phyloP scores from a whole-genome alignment of 2,329 filamentous ascomycete species.

The Botrytis fragariae region DNA sequence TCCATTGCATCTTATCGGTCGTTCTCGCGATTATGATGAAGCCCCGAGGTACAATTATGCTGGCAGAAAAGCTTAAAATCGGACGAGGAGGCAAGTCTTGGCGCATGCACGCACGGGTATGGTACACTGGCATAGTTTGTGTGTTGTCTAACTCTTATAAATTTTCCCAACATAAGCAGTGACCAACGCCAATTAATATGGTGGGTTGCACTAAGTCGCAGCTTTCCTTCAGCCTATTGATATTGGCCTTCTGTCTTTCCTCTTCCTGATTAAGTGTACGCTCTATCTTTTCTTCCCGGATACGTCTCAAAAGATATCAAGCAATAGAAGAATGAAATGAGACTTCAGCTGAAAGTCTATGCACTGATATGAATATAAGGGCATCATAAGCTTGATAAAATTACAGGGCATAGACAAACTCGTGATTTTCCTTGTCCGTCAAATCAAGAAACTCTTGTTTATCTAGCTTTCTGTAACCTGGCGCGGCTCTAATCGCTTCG shows the following conservation, averaged over 20 bases:
- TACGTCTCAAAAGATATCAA: no score
- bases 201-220: neutral
- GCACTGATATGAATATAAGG: neutral
- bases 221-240: neutral
- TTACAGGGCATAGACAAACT: conserved; percentile 38
- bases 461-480: conserved; percentile 34
- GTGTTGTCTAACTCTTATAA: neutral
- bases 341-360: neutral
- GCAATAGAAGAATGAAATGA: neutral
- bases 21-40: neutral
- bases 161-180: neutral
- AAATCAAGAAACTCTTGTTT: conserved; percentile 38
- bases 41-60: neutral
- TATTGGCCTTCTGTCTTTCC: neutral
- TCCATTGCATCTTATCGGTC: neutral
- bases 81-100: neutral
- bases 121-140: neutral
- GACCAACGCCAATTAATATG: neutral
- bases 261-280: neutral
- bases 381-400: neutral
- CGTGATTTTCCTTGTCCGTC: conserved; percentile 38
- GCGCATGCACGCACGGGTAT: neutral
- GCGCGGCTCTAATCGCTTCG: conserved; percentile 25
- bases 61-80: neutral
- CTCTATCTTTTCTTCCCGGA: neutral